Evolutionary conservation across 306 rosid species (phyloP), one percentile per base, ranked within the genome.

Genomic region (Aeschynomene evenia): DNA sequence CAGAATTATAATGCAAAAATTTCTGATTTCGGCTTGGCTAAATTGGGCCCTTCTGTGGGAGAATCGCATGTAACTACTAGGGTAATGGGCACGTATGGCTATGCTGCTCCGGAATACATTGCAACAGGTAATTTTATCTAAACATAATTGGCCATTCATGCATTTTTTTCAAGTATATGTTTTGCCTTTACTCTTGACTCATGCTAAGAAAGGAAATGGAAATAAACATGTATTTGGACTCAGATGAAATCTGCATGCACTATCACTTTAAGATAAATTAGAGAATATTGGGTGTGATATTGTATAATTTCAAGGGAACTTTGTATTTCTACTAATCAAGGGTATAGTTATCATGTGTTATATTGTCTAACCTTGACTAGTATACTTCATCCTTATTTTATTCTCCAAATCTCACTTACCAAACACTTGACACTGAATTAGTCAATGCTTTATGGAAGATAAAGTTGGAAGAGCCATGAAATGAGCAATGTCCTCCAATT

Each of bases 61-160:
- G 81, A 85, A 16, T 71, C 97, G 28, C 97, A 93, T 68, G 97
- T 90, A 63, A 85, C 98, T 48, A 88, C 97, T 4, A 79, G 94
- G 63, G 63, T 90, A 31, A 86, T 85, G 88, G 98, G 96, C 58
- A 86, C 97, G 0, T 76, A 81, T 33, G 98, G 98, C 43, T 88
- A 93, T 69, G 96, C 91, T 59, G 98, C 98, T 49, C 97, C 98
- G 6, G 98, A 93, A 72, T 88, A 90, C 70, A 66, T 88, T 14
- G 88, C 91, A 52, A 92, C 96, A 80, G 98, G 98, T 92, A 72
- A 84, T 56, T 16, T 37, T 51, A 73, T 34, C 16, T 45, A n/a
- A 1, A 16, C 9, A 40, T 49, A 72, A 56, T 37, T 75, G 61
- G 7, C 28, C 53, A 48, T 39, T 42, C 3, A 65, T 6, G 13